phyloP scores from a whole-genome alignment of 495 filamentous ascomycete species.

The Penicillium subrubescens region DNA sequence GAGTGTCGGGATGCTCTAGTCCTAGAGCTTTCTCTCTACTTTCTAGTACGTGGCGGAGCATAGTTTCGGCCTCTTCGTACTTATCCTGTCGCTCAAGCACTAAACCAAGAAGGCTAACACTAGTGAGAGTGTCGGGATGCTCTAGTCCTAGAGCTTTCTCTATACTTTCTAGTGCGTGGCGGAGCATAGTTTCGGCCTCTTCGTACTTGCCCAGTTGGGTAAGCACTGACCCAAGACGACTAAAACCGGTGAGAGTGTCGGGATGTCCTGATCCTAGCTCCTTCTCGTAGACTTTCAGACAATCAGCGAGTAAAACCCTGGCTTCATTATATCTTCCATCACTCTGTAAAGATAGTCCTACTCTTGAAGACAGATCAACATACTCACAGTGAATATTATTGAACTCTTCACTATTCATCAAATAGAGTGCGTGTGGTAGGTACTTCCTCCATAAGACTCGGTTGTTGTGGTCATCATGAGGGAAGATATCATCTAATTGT shows the following conservation, averaged over 20 bases:
- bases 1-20: conserved; percentile 2
- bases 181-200: background rate
- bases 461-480: conserved; percentile 24
- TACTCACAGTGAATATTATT: background rate
- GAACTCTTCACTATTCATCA: background rate
- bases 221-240: background rate
- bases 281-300: background rate
- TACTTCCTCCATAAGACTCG: conserved; percentile 29
- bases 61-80: background rate
- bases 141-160: conserved; percentile 6
- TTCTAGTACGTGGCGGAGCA: background rate
- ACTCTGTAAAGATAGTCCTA: background rate
- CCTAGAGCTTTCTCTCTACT: background rate
- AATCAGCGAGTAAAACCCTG: background rate
- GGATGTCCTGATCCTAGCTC: background rate
- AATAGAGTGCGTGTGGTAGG: conserved; percentile 25
- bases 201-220: background rate
- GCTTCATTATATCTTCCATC: conserved; percentile 10
- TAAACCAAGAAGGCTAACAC: background rate
- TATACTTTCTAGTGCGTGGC: background rate
- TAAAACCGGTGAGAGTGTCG: background rate
- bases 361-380: background rate
- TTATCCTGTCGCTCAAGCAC: background rate
- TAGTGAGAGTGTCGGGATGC: conserved; percentile 6
- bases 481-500: conserved; percentile 25